phyloP scores from a whole-genome alignment of 495 filamentous ascomycete species.

The Cercophora sp. region DNA sequence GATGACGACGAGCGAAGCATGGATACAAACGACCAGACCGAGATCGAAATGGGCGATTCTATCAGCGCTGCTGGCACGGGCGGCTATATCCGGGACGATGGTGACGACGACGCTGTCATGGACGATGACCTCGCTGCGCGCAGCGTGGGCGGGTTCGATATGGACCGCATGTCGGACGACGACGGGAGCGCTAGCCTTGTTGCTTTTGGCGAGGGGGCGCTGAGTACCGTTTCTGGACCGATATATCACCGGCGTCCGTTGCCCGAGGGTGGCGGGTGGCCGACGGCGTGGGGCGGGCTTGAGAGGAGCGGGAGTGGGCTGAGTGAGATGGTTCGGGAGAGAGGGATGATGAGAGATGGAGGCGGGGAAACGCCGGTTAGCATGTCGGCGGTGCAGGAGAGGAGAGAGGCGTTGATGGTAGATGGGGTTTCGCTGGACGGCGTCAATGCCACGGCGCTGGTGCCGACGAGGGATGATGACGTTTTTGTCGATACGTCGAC shows the following conservation, averaged over 20 bases:
- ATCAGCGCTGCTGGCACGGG: slow-evolving; percentile 32
- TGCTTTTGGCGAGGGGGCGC: slow-evolving; percentile 83
- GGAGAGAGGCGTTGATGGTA: slow-evolving; percentile 40
- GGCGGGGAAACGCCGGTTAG: slow-evolving; percentile 35
- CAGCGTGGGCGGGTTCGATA: slow-evolving; percentile 57
- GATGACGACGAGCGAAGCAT: slow-evolving; percentile 40
- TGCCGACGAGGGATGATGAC: slow-evolving; percentile 23
- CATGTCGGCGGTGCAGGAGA: slow-evolving; percentile 37
- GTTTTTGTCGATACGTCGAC: slow-evolving; percentile 44
- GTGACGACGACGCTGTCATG: slow-evolving; percentile 32
- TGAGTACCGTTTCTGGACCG: slow-evolving; percentile 72
- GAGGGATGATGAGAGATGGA: slow-evolving; percentile 9
- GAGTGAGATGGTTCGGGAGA: slow-evolving; percentile 29
- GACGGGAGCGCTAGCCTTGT: slow-evolving; percentile 68
- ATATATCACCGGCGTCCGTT: slow-evolving; percentile 52
- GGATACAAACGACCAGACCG: slow-evolving; percentile 41
- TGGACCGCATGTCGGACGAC: slow-evolving; percentile 73
- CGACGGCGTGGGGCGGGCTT: slow-evolving; percentile 24
- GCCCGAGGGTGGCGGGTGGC: slow-evolving; percentile 9
- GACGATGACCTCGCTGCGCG: slow-evolving; percentile 32
- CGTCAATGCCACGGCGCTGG: neutral
- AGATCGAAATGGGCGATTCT: slow-evolving; percentile 36
- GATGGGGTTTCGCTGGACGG: slow-evolving; percentile 42
- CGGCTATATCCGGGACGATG: slow-evolving; percentile 28
- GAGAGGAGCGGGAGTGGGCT: slow-evolving; percentile 43